phyloP scores from a whole-genome alignment of 352 stramenopile genomes.

The Aphanomyces cochlioides region DNA sequence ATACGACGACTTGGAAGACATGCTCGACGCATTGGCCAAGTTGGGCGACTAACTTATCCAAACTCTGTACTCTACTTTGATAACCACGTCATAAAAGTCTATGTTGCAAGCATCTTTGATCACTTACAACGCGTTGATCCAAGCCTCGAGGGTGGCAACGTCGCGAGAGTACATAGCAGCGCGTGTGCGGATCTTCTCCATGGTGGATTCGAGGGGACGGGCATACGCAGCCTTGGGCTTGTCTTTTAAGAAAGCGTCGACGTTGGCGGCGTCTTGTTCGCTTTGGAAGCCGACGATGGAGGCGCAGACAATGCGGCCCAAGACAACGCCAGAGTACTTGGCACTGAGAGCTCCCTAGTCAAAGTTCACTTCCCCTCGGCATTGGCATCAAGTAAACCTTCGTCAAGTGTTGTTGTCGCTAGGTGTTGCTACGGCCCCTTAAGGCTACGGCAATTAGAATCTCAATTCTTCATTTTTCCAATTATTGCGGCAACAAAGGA shows the following conservation, averaged over 20 bases:
- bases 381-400: too few species aligned
- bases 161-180: slow-evolving; percentile 56
- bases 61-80: too few species aligned
- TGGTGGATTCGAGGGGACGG: slow-evolving; percentile 53
- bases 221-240: slow-evolving; percentile 69
- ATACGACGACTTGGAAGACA: background rate
- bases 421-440: too few species aligned
- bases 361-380: too few species aligned
- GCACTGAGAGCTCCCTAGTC: slow-evolving; percentile 65
- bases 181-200: slow-evolving; percentile 76
- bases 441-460: too few species aligned
- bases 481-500: too few species aligned
- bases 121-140: too few species aligned
- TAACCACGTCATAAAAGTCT: too few species aligned
- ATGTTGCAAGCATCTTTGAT: too few species aligned
- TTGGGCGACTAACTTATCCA: background rate
- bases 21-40: slow-evolving; percentile 3
- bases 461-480: too few species aligned
- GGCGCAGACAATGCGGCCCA: slow-evolving; percentile 66
- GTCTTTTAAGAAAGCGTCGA: slow-evolving; percentile 57
- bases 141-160: background rate
- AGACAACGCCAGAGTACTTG: slow-evolving; percentile 54
- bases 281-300: slow-evolving; percentile 64
- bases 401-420: too few species aligned
- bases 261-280: slow-evolving; percentile 46